These are phyloP conservation scores for Phaeosphaeriaceae sp. DNA, from an alignment of 2,329 filamentous ascomycete genomes.

Conservation along the genomic window DNA sequence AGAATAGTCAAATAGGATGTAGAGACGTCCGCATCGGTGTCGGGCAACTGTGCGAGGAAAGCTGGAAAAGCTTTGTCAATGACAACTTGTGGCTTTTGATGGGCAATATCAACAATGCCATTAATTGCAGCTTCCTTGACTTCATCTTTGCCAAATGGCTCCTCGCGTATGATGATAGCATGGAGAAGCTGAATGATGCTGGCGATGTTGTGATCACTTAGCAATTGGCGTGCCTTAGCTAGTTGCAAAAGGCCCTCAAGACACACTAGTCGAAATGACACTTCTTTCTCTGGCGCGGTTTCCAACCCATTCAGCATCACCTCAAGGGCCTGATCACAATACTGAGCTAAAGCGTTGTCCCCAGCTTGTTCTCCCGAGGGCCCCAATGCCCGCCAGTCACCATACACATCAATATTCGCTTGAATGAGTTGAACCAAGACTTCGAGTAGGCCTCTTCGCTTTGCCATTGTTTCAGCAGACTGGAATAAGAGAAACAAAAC, in stretches of 20 bases:
- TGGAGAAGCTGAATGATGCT: conserved; percentile 66
- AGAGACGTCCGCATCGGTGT: conserved; percentile 57
- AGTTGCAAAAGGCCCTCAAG: conserved; percentile 54
- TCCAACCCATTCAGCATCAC: conserved; percentile 52
- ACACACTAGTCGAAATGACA: conserved; percentile 56
- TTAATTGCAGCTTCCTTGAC: conserved; percentile 65
- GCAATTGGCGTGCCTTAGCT: conserved; percentile 49
- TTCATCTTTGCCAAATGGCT: conserved; percentile 62
- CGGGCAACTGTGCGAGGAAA: conserved; percentile 69
- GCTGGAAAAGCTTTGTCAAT: conserved; percentile 70
- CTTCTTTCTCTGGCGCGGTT: conserved; percentile 54
- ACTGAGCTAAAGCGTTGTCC: conserved; percentile 49
- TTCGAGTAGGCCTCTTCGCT: conserved; percentile 67
- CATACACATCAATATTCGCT: conserved; percentile 64
- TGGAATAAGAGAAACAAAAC: conserved; percentile 66
- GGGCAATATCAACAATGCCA: conserved; percentile 66
- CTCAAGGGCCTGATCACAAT: conserved; percentile 50
- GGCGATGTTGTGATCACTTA: conserved; percentile 51
- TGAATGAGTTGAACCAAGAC: conserved; percentile 64
- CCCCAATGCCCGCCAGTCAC: conserved; percentile 59
- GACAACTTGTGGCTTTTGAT: conserved; percentile 66
- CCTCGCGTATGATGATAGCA: conserved; percentile 66
- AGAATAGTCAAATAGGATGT: conserved; percentile 61
- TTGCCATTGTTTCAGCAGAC: conserved; percentile 65
- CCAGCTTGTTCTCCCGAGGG: conserved; percentile 37